These are phyloP conservation scores for Lipomyces orientalis DNA, from an alignment of 805 yeast genomes.

Conservation along the genomic window DNA sequence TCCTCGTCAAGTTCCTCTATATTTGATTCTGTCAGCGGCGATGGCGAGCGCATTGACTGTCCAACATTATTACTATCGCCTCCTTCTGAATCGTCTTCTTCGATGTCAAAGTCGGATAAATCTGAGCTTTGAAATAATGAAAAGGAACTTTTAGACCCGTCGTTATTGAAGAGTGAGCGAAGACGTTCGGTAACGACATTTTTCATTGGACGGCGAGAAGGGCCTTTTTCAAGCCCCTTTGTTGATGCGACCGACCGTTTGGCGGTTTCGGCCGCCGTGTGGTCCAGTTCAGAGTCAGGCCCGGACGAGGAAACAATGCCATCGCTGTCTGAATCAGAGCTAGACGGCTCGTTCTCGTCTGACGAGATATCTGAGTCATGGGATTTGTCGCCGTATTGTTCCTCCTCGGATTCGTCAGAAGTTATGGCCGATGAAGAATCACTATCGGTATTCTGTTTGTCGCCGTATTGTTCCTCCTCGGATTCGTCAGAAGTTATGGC, in stretches of 20 bases:
- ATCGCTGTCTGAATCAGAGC: slow-evolving; percentile 46
- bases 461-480: slow-evolving; percentile 45
- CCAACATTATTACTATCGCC: background rate
- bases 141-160: slow-evolving; percentile 47
- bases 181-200: slow-evolving; percentile 24
- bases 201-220: background rate
- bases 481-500: background rate
- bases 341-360: slow-evolving; percentile 38
- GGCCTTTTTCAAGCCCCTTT: background rate
- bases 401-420: background rate
- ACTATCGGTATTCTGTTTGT: too few relatives aligned
- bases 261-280: slow-evolving; percentile 44
- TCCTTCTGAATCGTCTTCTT: slow-evolving; percentile 44
- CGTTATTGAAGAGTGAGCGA: slow-evolving; percentile 20
- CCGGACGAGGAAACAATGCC: slow-evolving; percentile 49
- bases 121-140: slow-evolving; percentile 40
- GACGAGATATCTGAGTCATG: slow-evolving; percentile 41
- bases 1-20: background rate
- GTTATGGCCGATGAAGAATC: background rate
- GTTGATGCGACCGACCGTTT: slow-evolving; percentile 21
- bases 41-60: background rate
- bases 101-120: background rate
- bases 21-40: background rate
- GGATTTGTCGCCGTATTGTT: slow-evolving; percentile 52
- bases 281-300: slow-evolving; percentile 45